Evolutionary conservation across 257 asterid species (phyloP), one percentile per base, ranked within the genome.

Genomic region (Solanum pimpinellifolium): DNA sequence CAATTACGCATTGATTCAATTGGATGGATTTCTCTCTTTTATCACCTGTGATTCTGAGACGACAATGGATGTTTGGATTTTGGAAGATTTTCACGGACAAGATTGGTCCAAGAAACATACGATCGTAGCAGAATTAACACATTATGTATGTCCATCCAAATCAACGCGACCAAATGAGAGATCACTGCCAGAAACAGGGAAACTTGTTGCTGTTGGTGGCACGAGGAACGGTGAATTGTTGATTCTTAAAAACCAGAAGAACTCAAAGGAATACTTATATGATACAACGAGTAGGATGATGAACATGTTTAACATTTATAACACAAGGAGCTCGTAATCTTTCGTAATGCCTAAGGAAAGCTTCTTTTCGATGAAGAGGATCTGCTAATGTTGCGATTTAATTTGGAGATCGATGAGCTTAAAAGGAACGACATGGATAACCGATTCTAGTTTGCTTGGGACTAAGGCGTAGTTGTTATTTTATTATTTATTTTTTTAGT

Each of bases 71-170:
- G 47, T 89, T 47, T 88, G 90, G 89, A 33, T 74, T 69, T 18
- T 73, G 83, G 86, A 86, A 15, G 86, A 86, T 23, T 75, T 47
- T 5, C 69, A 33, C 16, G 52, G 18, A n/a, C 76, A 65, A 52
- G 4, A 35, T 31, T 88, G 90, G 90, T 86, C 66, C n/a, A 89
- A 89, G 89, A 83, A 83, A 60, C 86, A 83, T 11, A 89, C 52
- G 20, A 73, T 73, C 7, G 37, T 10, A 6, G 12, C 46, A n/a
- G 85, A 78, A 29, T 42, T 47, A 56, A n/a, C 66, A 9, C 39
- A 88, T 18, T 66, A 66, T 33, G 4, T 66, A 12, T 66, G 5
- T 65, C 35, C 73, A 25, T 65, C 20, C 0, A 65, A 25, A 65
- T 65, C 73, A 25, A 0, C 73, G 7, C 3, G 73, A 65, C 73